Conservation (phyloP, 495 filamentous ascomycete species). For the Aspergillus incahuasiensis region DNA sequence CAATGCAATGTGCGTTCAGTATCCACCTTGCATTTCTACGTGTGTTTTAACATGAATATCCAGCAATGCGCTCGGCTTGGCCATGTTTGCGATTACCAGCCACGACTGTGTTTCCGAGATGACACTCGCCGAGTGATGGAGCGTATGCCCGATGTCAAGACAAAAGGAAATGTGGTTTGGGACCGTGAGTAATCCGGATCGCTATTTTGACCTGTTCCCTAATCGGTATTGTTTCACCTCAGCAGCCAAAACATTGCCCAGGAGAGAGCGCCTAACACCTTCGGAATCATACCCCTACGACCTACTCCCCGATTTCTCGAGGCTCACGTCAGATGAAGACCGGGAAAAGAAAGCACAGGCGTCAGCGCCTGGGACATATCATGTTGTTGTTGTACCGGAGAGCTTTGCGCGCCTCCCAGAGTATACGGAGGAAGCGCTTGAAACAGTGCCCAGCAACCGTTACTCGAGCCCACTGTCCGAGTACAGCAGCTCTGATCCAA, state of each 20-base stretch:
- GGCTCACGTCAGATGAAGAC: slow-evolving; percentile 56
- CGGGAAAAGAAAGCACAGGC: slow-evolving; percentile 54
- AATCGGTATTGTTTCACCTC: not conserved
- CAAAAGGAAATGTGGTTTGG: slow-evolving; percentile 34
- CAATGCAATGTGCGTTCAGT: slow-evolving; percentile 43
- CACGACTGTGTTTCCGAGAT: slow-evolving; percentile 51
- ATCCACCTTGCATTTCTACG: not conserved
- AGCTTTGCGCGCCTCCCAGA: slow-evolving; percentile 53
- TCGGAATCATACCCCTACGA: slow-evolving; percentile 19
- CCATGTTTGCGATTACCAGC: slow-evolving; percentile 55
- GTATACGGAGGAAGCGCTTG: slow-evolving; percentile 36
- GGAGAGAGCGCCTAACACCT: not conserved
- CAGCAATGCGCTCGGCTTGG: slow-evolving; percentile 55
- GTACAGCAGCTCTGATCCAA: slow-evolving; percentile 20
- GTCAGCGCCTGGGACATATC: slow-evolving; percentile 50
- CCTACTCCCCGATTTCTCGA: slow-evolving; percentile 48
- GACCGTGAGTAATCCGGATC: slow-evolving; percentile 29
- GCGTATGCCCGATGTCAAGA: slow-evolving; percentile 51
- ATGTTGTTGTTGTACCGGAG: slow-evolving; percentile 50
- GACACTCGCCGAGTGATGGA: slow-evolving; percentile 52
- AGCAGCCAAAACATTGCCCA: slow-evolving; percentile 5
- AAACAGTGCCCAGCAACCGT: slow-evolving; percentile 14
- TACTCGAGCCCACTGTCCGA: slow-evolving; percentile 11
- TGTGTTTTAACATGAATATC: slow-evolving; percentile 4
- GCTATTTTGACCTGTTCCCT: not conserved